Evolutionary conservation across 176 grass and related monocot genomes (phyloP), one percentile per base, ranked within the genome.

Genomic region (Cenchrus fungigraminus): DNA sequence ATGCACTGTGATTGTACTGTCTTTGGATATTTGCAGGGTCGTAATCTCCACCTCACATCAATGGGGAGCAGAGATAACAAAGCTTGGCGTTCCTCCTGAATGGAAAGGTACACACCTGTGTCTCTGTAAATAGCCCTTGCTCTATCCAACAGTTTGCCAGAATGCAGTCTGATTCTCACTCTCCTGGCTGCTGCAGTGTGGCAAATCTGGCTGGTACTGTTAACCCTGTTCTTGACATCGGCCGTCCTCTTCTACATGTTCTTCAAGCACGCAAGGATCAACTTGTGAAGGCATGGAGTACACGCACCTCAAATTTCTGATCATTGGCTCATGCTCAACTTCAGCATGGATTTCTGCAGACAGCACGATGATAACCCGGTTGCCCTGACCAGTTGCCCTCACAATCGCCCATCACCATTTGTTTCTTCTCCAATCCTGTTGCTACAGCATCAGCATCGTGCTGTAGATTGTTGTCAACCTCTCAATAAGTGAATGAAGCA

Each of bases 41-140:
- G 89, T 92, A 56, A 83, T 98, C 44, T 95, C 91, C 74, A 92
- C 87, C 85, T 98, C 96, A 65, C 86, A 89, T 81, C 79, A 87
- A 72, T 93, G 91, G 89, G 96, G 91, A 83, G 79, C 84, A 15
- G 73, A 85, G 68, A 37, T 95, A 16, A 95, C 86, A 8, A 92
- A 89, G 72, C 88, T 95, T 34, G 73, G 78, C 29, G 93, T 95
- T 45, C 93, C 91, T 73, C 80, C 80, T 29, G 96, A 98, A 32
- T 95, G 89, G 91, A 94, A 93, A 90, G 93, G 96, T 97, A 87
- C 77, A 13, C 12, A 2, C 31, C 46, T 49, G 2, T 50, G 25
- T 81, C 46, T 70, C 65, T 65, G 56, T 13, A 19, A 55, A 43
- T 47, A 4, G 12, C 32, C 81, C 45, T 31, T 81, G 52, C 40